These are phyloP conservation scores for Panicum miliaceum DNA, from an alignment of 176 grass and related monocot genomes.

Conservation along the genomic window DNA sequence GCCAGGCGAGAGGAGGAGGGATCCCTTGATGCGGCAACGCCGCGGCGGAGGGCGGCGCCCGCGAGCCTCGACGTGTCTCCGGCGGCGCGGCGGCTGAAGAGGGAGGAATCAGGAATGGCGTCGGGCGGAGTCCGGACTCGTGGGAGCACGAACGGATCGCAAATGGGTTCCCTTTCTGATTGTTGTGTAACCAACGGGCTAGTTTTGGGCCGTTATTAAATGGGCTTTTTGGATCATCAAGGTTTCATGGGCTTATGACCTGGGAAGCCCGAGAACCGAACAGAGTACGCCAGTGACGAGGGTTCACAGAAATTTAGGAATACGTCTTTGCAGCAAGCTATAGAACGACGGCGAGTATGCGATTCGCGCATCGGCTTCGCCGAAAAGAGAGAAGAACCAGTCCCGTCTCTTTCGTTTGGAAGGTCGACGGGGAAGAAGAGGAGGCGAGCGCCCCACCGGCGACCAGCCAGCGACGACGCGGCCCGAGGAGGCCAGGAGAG, in stretches of 20 bases:
- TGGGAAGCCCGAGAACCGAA: not conserved
- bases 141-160: not conserved
- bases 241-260: not conserved
- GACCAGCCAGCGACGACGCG: conserved; percentile 15
- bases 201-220: not conserved
- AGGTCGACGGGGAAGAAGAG: not conserved
- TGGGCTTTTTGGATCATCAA: conserved; percentile 1
- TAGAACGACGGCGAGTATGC: not conserved
- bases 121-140: not conserved
- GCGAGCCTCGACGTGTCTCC: conserved; percentile 54
- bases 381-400: conserved; percentile 7
- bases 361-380: conserved; percentile 19
- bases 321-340: not conserved
- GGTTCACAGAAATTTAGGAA: not conserved
- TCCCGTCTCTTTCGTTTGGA: not conserved
- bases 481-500: not conserved
- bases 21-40: not conserved
- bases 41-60: conserved; percentile 37
- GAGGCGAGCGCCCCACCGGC: not conserved
- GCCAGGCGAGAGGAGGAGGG: not conserved
- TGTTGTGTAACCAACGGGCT: conserved; percentile 5
- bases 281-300: rapidly evolving
- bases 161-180: conserved; percentile 28
- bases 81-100: conserved; percentile 32
- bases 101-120: conserved; percentile 24